phyloP scores from a whole-genome alignment of 371 early-diverging fungal species.

The Conidiobolus incongruus region DNA sequence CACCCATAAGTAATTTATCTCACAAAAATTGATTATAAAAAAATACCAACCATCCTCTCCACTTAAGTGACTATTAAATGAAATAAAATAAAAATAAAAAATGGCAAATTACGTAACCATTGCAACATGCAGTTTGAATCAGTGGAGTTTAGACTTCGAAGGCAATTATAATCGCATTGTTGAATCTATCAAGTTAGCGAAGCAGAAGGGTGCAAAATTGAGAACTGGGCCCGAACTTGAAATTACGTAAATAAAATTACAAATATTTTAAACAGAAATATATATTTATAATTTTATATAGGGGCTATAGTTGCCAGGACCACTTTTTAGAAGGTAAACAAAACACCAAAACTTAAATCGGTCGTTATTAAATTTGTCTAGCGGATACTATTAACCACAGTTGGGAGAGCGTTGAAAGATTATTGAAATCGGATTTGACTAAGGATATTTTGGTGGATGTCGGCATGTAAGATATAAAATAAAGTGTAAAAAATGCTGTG shows the following conservation, averaged over 20 bases:
- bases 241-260: slow-evolving; percentile 35
- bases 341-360: no score
- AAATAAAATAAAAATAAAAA: not conserved
- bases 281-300: slow-evolving; percentile 7
- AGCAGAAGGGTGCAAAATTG: slow-evolving; percentile 51
- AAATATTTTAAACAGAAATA: not conserved
- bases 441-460: slow-evolving; percentile 70
- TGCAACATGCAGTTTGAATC: slow-evolving; percentile 73
- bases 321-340: slow-evolving; percentile 75
- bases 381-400: slow-evolving; percentile 84
- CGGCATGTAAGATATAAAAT: slow-evolving; percentile 45
- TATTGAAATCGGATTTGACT: slow-evolving; percentile 36
- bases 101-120: slow-evolving; percentile 36
- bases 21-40: no score
- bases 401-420: slow-evolving; percentile 70
- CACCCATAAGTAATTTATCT: no score
- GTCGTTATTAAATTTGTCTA: slow-evolving; percentile 7
- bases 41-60: no score
- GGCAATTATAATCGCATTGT: slow-evolving; percentile 77
- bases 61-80: no score
- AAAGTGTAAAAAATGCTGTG: not conserved
- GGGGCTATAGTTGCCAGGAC: slow-evolving; percentile 94
- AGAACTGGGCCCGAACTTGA: slow-evolving; percentile 94
- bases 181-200: slow-evolving; percentile 64
- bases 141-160: slow-evolving; percentile 92